Percentiles rank a stretch among this genome's conserved stretches.
Evolutionary conservation across 1,139 yeast species (phyloP).

Genomic region (Insectozyma bohioensis): DNA sequence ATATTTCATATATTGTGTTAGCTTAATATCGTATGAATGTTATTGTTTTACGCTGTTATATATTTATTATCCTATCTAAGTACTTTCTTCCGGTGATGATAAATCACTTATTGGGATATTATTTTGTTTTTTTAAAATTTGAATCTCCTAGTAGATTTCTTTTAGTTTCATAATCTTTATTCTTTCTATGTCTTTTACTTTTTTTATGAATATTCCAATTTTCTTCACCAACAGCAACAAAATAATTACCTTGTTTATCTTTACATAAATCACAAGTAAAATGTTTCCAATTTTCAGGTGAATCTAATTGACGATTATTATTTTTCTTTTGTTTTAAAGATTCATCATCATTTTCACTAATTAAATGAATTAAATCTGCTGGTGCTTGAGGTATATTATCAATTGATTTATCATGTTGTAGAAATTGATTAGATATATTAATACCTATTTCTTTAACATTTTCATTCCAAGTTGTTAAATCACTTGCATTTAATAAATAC

Average conservation of each 20-base stretch:
- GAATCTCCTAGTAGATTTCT: too few relatives aligned
- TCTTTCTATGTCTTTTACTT: slow-evolving; percentile 60
- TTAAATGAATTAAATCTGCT: slow-evolving; percentile 31
- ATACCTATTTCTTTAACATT: slow-evolving; percentile 59
- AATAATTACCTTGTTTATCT: slow-evolving; percentile 52
- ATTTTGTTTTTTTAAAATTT: too few relatives aligned
- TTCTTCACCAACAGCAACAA: slow-evolving; percentile 71
- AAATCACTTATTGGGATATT: too few relatives aligned
- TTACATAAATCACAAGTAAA: slow-evolving; percentile 65
- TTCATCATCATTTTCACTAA: slow-evolving; percentile 24
- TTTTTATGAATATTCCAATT: slow-evolving; percentile 67
- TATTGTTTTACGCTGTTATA: too few relatives aligned
- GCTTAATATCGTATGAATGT: too few relatives aligned
- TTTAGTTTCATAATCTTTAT: too few relatives aligned
- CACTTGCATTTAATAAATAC: slow-evolving; percentile 75
- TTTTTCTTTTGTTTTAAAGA: too few relatives aligned
- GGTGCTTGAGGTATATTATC: slow-evolving; percentile 40
- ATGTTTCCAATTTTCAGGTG: slow-evolving; percentile 64
- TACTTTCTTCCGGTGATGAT: too few relatives aligned
- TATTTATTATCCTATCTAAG: too few relatives aligned
- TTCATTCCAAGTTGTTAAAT: slow-evolving; percentile 57
- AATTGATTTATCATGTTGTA: slow-evolving; percentile 13
- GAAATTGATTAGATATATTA: slow-evolving; percentile 42
- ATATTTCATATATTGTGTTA: too few relatives aligned
- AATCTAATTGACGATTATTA: slow-evolving; percentile 36